phyloP scores from a whole-genome alignment of 306 rosid genomes.

The Fagus sylvatica region DNA sequence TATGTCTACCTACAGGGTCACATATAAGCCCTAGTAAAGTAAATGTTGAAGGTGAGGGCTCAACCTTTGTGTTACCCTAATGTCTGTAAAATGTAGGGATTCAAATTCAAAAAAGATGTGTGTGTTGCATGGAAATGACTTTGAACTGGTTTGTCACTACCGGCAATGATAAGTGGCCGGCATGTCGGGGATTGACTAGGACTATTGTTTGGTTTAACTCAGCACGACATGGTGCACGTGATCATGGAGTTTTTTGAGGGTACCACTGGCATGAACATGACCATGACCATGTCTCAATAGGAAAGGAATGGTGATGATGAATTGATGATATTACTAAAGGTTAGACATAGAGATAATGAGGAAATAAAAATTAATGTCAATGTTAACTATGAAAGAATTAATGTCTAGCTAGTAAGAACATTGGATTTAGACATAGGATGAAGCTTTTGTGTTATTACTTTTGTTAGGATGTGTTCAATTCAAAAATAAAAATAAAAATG shows the following conservation, averaged over 20 bases:
- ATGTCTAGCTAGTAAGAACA: neutral
- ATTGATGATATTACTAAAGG: too few species aligned
- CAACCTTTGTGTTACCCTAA: neutral
- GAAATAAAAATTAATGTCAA: too few species aligned
- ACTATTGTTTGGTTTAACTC: conserved; percentile 25
- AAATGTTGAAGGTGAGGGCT: conserved; percentile 21
- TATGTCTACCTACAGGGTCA: conserved; percentile 23
- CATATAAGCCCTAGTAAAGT: neutral
- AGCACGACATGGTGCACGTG: conserved; percentile 49
- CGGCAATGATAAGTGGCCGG: conserved; percentile 39
- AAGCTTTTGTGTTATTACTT: too few species aligned
- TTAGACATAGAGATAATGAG: too few species aligned
- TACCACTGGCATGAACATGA: conserved; percentile 17
- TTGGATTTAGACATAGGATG: too few species aligned
- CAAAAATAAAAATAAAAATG: too few species aligned
- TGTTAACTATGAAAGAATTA: too few species aligned
- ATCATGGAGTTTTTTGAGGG: conserved; percentile 14
- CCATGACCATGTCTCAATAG: too few species aligned
- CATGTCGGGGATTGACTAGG: conserved; percentile 41
- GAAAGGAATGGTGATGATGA: too few species aligned
- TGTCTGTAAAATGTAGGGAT: conserved; percentile 7
- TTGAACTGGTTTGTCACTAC: conserved; percentile 24
- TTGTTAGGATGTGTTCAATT: too few species aligned
- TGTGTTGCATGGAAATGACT: neutral
- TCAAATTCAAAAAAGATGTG: neutral